phyloP scores from a whole-genome alignment of 495 filamentous ascomycete genomes.

The Amphirosellinia nigrospora region DNA sequence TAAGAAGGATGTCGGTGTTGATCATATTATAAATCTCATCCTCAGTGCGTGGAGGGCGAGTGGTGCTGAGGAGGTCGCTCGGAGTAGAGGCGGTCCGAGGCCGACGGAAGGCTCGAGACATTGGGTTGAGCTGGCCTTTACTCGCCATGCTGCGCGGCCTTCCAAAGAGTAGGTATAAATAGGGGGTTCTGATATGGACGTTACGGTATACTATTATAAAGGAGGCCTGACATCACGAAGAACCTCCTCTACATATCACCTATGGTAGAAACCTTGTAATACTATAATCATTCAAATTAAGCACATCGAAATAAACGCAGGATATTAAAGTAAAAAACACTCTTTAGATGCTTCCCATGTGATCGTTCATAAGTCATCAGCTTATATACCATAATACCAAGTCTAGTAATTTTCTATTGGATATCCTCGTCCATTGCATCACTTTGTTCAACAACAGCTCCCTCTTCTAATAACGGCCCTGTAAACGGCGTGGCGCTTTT shows the following conservation, averaged over 20 bases:
- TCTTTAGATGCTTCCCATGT: conserved; percentile 15
- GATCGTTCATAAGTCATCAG: conserved; percentile 10
- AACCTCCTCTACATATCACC: background rate
- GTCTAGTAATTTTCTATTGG: conserved; percentile 25
- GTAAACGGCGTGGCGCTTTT: conserved; percentile 64
- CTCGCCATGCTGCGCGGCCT: background rate
- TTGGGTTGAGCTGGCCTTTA: conserved; percentile 27
- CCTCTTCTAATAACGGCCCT: conserved; percentile 43
- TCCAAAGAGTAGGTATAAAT: background rate
- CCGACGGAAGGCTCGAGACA: conserved; percentile 56
- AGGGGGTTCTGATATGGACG: background rate
- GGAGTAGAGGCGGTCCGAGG: conserved; percentile 56
- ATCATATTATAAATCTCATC: conserved; percentile 86
- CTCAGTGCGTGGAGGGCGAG: conserved; percentile 90
- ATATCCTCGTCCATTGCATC: conserved; percentile 52
- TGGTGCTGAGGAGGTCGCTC: conserved; percentile 71
- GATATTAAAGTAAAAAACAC: conserved; percentile 1
- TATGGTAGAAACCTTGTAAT: conserved; percentile 1
- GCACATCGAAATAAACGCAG: background rate
- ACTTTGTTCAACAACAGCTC: conserved; percentile 27
- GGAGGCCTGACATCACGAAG: background rate
- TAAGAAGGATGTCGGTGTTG: conserved; percentile 83
- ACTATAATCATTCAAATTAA: background rate
- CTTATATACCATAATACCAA: conserved; percentile 13
- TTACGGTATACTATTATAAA: background rate